A percentile compares a stretch with the other conserved stretches of the same genome.
Evolutionary conservation across 2,329 filamentous ascomycete species (phyloP).

Genomic region (Aspergillus fischeri): DNA sequence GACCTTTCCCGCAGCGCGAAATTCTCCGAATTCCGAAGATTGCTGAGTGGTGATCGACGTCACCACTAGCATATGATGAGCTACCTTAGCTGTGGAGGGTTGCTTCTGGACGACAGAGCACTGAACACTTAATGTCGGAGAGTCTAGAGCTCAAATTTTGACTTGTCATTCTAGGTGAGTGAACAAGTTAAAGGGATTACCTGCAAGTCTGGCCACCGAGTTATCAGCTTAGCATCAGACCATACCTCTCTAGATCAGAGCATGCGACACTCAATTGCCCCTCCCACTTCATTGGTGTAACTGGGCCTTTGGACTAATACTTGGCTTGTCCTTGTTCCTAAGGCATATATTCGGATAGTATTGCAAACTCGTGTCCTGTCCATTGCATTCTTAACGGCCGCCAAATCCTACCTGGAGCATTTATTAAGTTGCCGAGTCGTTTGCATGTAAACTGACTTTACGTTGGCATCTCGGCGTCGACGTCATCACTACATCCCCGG

Average conservation of each 20-base stretch:
- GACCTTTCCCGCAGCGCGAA: not conserved
- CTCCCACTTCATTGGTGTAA: not conserved
- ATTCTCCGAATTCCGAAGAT: conserved; percentile 5
- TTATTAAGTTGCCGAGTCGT: not conserved
- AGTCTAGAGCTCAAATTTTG: not conserved
- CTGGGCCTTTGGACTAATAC: not conserved
- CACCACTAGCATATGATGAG: not conserved
- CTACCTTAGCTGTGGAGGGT: not conserved
- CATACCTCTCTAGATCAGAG: not conserved
- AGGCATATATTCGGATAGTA: not conserved
- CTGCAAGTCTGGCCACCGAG: not conserved
- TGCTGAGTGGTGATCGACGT: conserved; percentile 1
- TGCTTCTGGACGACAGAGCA: not conserved
- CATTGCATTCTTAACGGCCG: not conserved
- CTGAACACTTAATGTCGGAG: not conserved
- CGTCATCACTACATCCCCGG: conserved; percentile 30
- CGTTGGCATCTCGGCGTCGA: conserved; percentile 15
- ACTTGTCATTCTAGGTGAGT: not conserved
- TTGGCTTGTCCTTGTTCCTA: not conserved
- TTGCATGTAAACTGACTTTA: not conserved
- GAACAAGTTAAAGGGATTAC: not conserved
- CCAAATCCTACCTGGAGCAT: not conserved
- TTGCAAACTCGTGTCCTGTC: not conserved
- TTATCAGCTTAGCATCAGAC: conserved; percentile 6
- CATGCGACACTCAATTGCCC: not conserved